Evolutionary conservation across 2,329 filamentous ascomycete genomes (phyloP).

Genomic region (Fusarium udum): DNA sequence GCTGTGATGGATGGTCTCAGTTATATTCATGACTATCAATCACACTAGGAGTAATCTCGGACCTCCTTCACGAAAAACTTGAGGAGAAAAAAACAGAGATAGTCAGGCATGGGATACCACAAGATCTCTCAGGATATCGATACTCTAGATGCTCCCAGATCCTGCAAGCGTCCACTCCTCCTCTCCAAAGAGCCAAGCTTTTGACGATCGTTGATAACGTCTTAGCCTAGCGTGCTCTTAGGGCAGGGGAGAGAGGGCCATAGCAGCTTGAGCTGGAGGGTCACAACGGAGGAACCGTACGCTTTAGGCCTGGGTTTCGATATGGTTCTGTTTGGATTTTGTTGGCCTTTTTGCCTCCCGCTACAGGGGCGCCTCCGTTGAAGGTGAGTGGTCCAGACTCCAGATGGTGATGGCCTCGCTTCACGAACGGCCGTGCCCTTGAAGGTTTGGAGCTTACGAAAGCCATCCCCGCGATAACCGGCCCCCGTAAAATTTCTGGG

Average conservation of each 20-base stretch:
- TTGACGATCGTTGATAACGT: slow-evolving; percentile 23
- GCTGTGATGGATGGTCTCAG: slow-evolving; percentile 3
- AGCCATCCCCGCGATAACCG: slow-evolving; percentile 24
- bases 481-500: slow-evolving; percentile 8
- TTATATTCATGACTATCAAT: slow-evolving; percentile 11
- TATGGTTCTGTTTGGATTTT: background rate
- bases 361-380: background rate
- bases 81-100: background rate
- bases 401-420: background rate
- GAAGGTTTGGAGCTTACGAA: slow-evolving; percentile 29
- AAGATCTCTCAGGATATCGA: slow-evolving; percentile 27
- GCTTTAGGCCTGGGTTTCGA: slow-evolving; percentile 15
- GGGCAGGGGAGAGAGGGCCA: background rate
- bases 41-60: slow-evolving; percentile 17
- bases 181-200: slow-evolving; percentile 1
- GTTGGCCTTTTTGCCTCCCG: slow-evolving; percentile 35
- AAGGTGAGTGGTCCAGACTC: slow-evolving; percentile 11
- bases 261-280: background rate
- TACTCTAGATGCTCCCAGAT: slow-evolving; percentile 29
- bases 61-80: slow-evolving; percentile 1
- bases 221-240: slow-evolving; percentile 5
- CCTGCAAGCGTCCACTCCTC: slow-evolving; percentile 33
- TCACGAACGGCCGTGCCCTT: background rate
- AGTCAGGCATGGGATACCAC: slow-evolving; percentile 7
- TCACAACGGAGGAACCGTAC: slow-evolving; percentile 16